Evolutionary conservation across 2,329 filamentous ascomycete genomes (phyloP), one percentile per base, ranked within the genome.

Genomic region (Penicillium sp.): DNA sequence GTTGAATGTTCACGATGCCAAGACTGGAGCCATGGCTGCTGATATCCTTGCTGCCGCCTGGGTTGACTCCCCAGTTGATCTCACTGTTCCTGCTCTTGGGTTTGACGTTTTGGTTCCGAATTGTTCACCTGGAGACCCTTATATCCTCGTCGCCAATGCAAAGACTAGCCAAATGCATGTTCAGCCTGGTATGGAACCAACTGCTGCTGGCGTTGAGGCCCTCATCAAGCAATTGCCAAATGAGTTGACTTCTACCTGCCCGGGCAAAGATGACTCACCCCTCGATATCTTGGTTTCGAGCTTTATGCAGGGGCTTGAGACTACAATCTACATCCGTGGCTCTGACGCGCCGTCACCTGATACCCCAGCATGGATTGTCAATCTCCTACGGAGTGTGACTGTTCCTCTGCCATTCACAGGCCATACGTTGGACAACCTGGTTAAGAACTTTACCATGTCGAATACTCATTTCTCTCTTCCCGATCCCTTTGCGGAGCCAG

Each of bases 401-500:
- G 81, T 97, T 0, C 92, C 92, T 3, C 78, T 97, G 6, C 88
- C 91, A 5, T 89, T 97, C 58, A 90, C 91, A 0, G 91, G 91
- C 5, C 85, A 87, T 54, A 87, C 87, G 0, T 87, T 97, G 64
- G 91, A 92, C 60, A 86, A 89, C 60, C 77, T 96, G 14, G 88
- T 99, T 68, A 88, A 87, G 62, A 93, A 94, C 63, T 97, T 97
- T 69, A 89, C 91, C 21, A 77, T 97, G 60, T 85, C 86, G 2
- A 84, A 97, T 67, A 90, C 95, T 39, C 86, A 95, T 65, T 96
- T 99, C 71, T 85, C 84, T 45, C 77, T 99, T 43, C 94, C 94
- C 0, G 85, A 92, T 64, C 88, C 90, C 0, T 83, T 88, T 64
- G 90, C 91, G 2, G 86, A 92, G 16, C 89, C 90, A 0, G 84